phyloP scores from a whole-genome alignment of 2,329 filamentous ascomycete genomes.

The Xylariaceae sp. region DNA sequence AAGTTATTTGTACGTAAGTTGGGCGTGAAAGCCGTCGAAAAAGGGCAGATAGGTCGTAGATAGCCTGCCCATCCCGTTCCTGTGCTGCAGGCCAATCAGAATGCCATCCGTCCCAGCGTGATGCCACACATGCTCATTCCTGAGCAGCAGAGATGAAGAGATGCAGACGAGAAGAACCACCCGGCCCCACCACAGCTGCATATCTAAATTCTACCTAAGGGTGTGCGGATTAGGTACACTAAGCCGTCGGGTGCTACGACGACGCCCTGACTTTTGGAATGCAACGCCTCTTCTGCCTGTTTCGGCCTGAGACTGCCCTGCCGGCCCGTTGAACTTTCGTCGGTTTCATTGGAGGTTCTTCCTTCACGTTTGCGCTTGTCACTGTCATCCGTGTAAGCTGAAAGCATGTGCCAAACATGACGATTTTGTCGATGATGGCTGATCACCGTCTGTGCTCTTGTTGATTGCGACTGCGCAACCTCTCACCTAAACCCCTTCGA shows the following conservation, averaged over 20 bases:
- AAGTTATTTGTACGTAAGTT: background rate
- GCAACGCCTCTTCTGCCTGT: too few species aligned
- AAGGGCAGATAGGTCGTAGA: background rate
- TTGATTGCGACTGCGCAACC: too few species aligned
- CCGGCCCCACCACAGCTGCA: background rate
- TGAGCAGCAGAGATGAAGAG: background rate
- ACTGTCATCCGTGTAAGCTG: too few species aligned
- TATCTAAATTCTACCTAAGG: background rate
- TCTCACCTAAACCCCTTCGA: too few species aligned
- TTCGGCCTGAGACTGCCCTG: too few species aligned
- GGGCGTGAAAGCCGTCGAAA: background rate
- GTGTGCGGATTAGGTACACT: background rate
- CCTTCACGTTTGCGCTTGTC: too few species aligned
- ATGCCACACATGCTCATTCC: constrained; percentile 2
- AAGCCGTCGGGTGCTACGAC: background rate
- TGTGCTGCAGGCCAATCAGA: constrained; percentile 14
- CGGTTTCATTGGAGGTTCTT: too few species aligned
- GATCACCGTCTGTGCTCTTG: too few species aligned
- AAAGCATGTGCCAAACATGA: too few species aligned
- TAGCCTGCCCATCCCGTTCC: background rate
- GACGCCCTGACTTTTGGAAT: too few species aligned
- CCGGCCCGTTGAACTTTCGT: too few species aligned
- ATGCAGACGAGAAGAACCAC: background rate
- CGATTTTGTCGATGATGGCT: too few species aligned
- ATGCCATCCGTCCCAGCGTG: constrained; percentile 12